These are phyloP conservation scores for Pleurotus eryngii DNA, from an alignment of 768 basidiomycete genomes.

Conservation along the genomic window DNA sequence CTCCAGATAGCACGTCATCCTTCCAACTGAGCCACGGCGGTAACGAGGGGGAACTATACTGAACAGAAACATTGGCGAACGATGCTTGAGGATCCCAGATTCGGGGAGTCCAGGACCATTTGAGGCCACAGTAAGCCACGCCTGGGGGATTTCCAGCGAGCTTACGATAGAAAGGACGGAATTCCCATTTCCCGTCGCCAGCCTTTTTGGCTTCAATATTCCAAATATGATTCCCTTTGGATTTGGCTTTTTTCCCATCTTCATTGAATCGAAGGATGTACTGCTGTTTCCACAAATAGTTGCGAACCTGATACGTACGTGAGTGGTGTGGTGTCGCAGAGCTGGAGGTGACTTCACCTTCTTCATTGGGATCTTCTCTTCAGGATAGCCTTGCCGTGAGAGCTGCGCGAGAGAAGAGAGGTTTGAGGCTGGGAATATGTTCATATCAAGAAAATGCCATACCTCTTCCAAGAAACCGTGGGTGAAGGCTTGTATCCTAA, in stretches of 20 bases:
- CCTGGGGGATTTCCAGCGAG: constrained; percentile 80
- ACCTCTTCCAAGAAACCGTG: constrained; percentile 93
- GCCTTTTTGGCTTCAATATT: constrained; percentile 92
- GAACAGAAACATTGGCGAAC: constrained; percentile 59
- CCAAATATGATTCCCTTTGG: constrained; percentile 99
- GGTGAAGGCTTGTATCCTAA: constrained; percentile 97
- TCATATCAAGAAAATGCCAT: constrained; percentile 16
- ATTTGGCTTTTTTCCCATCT: constrained; percentile 98
- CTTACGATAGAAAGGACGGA: constrained; percentile 84
- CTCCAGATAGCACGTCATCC: constrained; percentile 76
- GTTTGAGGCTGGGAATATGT: not conserved
- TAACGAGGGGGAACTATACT: constrained; percentile 75
- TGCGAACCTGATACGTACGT: constrained; percentile 58
- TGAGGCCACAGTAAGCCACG: constrained; percentile 77
- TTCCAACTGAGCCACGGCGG: constrained; percentile 91
- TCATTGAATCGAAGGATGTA: constrained; percentile 97
- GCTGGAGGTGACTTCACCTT: constrained; percentile 53
- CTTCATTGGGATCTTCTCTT: constrained; percentile 95
- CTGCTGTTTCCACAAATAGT: constrained; percentile 94
- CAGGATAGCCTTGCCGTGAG: constrained; percentile 80
- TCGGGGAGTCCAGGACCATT: constrained; percentile 88
- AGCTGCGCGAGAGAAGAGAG: constrained; percentile 45
- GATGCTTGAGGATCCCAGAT: constrained; percentile 97
- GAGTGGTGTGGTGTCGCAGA: constrained; percentile 10
- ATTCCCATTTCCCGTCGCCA: constrained; percentile 75